These are phyloP conservation scores for Antitrichia curtipendula DNA, from an alignment of 225 moss, liverwort and hornwort species.

Conservation along the genomic window DNA sequence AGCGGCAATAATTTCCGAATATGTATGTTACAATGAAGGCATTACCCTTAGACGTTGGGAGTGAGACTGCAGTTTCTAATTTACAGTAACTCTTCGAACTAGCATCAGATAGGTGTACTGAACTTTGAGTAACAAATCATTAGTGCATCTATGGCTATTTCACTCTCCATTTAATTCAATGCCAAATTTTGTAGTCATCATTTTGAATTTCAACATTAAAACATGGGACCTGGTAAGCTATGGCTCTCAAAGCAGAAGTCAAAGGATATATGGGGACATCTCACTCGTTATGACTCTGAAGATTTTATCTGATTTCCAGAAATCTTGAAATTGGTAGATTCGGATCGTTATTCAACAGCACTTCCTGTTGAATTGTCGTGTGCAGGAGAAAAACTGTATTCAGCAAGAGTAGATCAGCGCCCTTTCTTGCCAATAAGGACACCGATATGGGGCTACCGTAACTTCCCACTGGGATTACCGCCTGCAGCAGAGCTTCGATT, in stretches of 20 bases:
- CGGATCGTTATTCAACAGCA: constrained; percentile 11
- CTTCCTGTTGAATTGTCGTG: constrained; percentile 29
- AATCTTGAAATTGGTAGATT: constrained; percentile 11
- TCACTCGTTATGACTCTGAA: background rate
- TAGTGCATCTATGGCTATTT: background rate
- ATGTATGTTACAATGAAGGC: background rate
- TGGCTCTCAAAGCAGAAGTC: background rate
- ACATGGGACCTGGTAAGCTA: background rate
- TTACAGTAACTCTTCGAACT: background rate
- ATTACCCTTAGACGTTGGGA: background rate
- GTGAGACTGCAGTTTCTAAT: background rate
- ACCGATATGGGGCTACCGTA: constrained; percentile 4
- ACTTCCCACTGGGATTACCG: constrained; percentile 19
- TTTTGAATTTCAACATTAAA: background rate
- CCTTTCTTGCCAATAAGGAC: constrained; percentile 17
- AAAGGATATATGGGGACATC: background rate
- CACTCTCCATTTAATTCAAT: background rate
- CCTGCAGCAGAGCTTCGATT: background rate
- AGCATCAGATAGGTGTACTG: background rate
- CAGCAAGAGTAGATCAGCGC: constrained; percentile 12
- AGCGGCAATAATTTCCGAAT: background rate
- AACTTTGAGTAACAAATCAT: background rate
- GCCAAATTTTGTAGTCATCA: background rate
- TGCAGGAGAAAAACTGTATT: constrained; percentile 21
- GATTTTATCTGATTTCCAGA: constrained; percentile 8